phyloP scores from a whole-genome alignment of 2,329 filamentous ascomycete species.

The Colletotrichum shisoi region DNA sequence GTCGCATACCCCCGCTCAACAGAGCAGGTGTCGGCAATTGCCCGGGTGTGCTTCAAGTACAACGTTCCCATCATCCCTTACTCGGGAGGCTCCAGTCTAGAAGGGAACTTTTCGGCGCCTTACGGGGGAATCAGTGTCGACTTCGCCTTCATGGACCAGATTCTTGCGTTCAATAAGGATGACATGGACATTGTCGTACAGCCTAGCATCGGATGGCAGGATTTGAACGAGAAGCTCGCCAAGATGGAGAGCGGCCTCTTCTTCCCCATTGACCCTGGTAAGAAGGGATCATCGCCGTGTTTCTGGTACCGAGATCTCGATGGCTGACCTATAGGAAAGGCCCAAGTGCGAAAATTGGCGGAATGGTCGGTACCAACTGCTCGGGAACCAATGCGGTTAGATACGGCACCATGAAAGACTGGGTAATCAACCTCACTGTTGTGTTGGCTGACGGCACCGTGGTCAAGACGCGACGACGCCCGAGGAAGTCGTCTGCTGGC shows the following conservation, averaged over 20 bases:
- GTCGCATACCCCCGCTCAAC: slow-evolving; percentile 70
- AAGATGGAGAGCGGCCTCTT: slow-evolving; percentile 80
- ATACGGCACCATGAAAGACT: slow-evolving; percentile 88
- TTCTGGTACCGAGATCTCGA: neutral
- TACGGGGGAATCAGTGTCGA: slow-evolving; percentile 89
- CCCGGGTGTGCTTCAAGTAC: slow-evolving; percentile 77
- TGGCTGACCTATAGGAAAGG: slow-evolving; percentile 47
- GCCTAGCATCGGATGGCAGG: slow-evolving; percentile 91
- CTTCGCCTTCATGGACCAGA: slow-evolving; percentile 85
- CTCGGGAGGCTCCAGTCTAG: slow-evolving; percentile 84
- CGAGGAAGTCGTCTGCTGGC: slow-evolving; percentile 80
- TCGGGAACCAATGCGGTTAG: slow-evolving; percentile 81
- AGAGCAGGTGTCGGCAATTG: slow-evolving; percentile 66
- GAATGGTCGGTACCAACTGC: slow-evolving; percentile 82
- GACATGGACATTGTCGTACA: slow-evolving; percentile 96
- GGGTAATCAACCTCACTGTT: slow-evolving; percentile 83
- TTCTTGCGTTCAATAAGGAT: slow-evolving; percentile 79
- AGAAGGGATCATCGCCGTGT: slow-evolving; percentile 38
- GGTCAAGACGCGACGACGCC: slow-evolving; percentile 80
- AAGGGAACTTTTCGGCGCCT: slow-evolving; percentile 89
- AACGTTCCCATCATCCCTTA: slow-evolving; percentile 86
- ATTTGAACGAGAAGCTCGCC: slow-evolving; percentile 75
- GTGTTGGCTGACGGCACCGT: slow-evolving; percentile 80
- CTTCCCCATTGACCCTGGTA: slow-evolving; percentile 86
- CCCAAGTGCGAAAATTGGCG: slow-evolving; percentile 74